Conservation (phyloP, 208 protist species). For the Angomonas ambiguus region DNA sequence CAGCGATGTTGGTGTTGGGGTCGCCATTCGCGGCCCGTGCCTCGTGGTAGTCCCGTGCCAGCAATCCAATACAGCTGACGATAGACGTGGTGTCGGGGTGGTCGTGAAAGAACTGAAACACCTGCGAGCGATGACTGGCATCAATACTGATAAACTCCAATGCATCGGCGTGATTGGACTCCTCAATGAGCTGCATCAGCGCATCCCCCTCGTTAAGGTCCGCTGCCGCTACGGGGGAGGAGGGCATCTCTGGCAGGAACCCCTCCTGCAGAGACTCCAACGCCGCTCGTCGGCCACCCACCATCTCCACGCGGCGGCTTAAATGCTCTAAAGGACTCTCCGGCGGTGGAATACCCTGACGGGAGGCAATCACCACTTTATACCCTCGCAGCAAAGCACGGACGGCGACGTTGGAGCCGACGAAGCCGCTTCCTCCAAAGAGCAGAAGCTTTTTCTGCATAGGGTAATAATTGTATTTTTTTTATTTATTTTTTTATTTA, state of each 20-base stretch:
- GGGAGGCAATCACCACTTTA: slow-evolving; percentile 59
- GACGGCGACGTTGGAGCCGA: slow-evolving; percentile 51
- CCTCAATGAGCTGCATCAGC: slow-evolving; percentile 17
- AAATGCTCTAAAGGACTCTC: slow-evolving; percentile 38
- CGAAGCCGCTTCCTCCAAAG: slow-evolving; percentile 84
- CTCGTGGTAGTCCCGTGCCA: slow-evolving; percentile 61
- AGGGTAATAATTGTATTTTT: not conserved
- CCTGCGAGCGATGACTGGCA: slow-evolving; percentile 47
- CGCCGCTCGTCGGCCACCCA: slow-evolving; percentile 38
- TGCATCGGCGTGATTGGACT: slow-evolving; percentile 17
- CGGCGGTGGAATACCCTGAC: slow-evolving; percentile 35
- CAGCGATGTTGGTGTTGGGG: slow-evolving; percentile 75
- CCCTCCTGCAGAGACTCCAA: slow-evolving; percentile 15
- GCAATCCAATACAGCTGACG: slow-evolving; percentile 58
- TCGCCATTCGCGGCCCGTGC: slow-evolving; percentile 69
- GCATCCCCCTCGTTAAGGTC: slow-evolving; percentile 16
- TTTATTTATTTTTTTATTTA: slow-evolving; percentile 1
- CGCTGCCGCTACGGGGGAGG: not conserved
- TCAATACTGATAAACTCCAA: slow-evolving; percentile 79
- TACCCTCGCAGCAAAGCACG: slow-evolving; percentile 64
- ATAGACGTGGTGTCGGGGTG: slow-evolving; percentile 70
- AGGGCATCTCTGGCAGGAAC: not conserved
- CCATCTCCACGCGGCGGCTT: slow-evolving; percentile 24
- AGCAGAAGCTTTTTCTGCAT: slow-evolving; percentile 71
- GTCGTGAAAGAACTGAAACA: slow-evolving; percentile 70